These are phyloP conservation scores for Boletus mariae DNA, from an alignment of 1,284 basidiomycete genomes.

Conservation along the genomic window DNA sequence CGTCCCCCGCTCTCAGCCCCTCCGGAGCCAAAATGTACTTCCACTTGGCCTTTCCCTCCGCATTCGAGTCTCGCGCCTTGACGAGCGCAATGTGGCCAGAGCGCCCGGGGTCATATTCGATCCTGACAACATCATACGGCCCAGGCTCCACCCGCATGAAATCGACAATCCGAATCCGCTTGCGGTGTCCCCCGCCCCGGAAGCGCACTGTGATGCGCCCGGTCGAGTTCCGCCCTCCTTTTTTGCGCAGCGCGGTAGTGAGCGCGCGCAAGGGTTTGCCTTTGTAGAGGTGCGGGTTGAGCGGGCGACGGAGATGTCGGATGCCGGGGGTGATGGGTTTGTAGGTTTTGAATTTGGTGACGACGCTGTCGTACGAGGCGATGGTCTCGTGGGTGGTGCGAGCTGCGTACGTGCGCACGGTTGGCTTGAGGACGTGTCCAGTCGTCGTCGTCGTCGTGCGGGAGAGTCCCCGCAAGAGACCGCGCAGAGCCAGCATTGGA, in stretches of 20 bases:
- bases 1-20: conserved; percentile 83
- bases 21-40: conserved; percentile 93
- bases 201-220: conserved; percentile 89
- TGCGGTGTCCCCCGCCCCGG: conserved; percentile 88
- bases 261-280: conserved; percentile 83
- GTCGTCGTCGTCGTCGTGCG: conserved; percentile 2
- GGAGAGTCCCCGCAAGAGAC: conserved; percentile 14
- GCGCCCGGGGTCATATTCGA: conserved; percentile 96
- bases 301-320: conserved; percentile 81
- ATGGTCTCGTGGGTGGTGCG: conserved; percentile 22
- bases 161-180: conserved; percentile 85
- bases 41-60: conserved; percentile 51
- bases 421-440: not conserved
- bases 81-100: conserved; percentile 93
- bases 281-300: conserved; percentile 79
- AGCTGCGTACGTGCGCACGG: conserved; percentile 36
- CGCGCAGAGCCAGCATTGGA: conserved; percentile 20
- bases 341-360: conserved; percentile 79
- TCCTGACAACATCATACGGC: conserved; percentile 83
- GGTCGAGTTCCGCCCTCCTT: conserved; percentile 81
- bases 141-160: conserved; percentile 79
- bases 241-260: conserved; percentile 79
- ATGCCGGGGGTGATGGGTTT: conserved; percentile 86
- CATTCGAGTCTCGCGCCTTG: conserved; percentile 51
- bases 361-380: conserved; percentile 34